phyloP scores from a whole-genome alignment of 164 flowering plant species.

The Akebia trifoliata region DNA sequence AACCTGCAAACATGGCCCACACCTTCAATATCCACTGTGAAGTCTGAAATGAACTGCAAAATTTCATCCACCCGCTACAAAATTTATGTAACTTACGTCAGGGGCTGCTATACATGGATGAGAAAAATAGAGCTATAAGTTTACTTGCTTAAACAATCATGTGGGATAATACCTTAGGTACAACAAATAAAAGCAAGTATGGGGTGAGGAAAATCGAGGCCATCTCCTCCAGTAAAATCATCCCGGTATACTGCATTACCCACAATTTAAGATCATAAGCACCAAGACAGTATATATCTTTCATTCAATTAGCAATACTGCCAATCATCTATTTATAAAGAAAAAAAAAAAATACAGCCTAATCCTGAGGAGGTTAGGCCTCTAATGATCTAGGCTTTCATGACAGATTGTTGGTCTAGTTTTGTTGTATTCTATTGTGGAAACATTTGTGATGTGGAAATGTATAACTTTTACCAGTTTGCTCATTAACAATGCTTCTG shows the following conservation, averaged over 20 bases:
- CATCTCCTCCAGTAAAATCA: constrained; percentile 97
- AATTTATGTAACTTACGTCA: constrained; percentile 1
- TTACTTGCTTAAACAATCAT: not conserved
- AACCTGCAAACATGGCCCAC: constrained; percentile 99
- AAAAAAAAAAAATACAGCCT: too few species aligned
- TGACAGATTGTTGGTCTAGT: too few species aligned
- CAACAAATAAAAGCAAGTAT: constrained; percentile 68
- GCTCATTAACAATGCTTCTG: too few species aligned
- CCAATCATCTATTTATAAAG: not conserved
- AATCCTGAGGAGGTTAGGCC: not conserved
- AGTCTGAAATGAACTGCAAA: constrained; percentile 82
- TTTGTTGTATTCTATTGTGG: too few species aligned
- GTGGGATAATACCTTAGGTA: constrained; percentile 61
- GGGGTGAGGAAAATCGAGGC: constrained; percentile 96
- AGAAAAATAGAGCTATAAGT: not conserved
- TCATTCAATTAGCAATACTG: not conserved
- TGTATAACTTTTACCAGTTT: too few species aligned
- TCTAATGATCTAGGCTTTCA: too few species aligned
- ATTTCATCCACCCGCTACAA: constrained; percentile 91
- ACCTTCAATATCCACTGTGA: constrained; percentile 82
- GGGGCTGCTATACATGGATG: not conserved
- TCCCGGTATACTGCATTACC: constrained; percentile 80
- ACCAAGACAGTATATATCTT: constrained; percentile 1
- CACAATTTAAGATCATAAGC: constrained; percentile 6
- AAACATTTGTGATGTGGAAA: too few species aligned